Evolutionary conservation across 306 rosid species (phyloP).

Genomic region (Gastrolobium bilobum): DNA sequence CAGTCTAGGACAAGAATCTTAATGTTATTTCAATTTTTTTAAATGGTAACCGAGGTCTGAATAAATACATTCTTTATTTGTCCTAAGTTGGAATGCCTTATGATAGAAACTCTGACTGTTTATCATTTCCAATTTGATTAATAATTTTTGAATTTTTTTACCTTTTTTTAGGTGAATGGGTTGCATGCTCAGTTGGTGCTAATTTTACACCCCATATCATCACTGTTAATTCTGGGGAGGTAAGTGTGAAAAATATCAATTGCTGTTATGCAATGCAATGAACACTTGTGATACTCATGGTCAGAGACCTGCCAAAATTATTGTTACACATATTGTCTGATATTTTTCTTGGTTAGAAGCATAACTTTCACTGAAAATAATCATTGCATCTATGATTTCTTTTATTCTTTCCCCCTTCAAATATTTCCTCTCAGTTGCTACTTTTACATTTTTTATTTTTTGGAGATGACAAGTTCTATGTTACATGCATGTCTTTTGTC

Average conservation of each 20-base stretch:
- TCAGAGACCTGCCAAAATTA: constrained; percentile 20
- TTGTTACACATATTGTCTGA: constrained; percentile 6
- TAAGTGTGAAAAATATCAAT: constrained; percentile 46
- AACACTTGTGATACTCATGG: constrained; percentile 27
- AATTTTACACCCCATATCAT: constrained; percentile 95
- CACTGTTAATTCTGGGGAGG: constrained; percentile 94
- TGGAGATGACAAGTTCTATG: not conserved
- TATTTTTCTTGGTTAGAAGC: constrained; percentile 26
- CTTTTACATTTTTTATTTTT: constrained; percentile 16
- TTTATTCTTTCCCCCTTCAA: not conserved
- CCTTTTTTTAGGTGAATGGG: constrained; percentile 79
- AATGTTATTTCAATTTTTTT: constrained; percentile 21
- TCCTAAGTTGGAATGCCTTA: constrained; percentile 10
- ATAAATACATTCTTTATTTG: constrained; percentile 30
- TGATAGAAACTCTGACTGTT: constrained; percentile 31
- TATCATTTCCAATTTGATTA: constrained; percentile 27
- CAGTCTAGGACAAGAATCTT: constrained; percentile 4
- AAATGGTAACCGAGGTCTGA: constrained; percentile 9
- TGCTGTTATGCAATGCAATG: constrained; percentile 6
- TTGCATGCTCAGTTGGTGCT: constrained; percentile 88
- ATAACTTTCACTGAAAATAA: not conserved
- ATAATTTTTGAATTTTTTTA: constrained; percentile 11
- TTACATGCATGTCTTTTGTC: constrained; percentile 22
- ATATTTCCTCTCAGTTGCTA: constrained; percentile 25
- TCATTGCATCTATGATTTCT: not conserved